A percentile compares a stretch with the other conserved stretches of the same genome.
phyloP scores from a whole-genome alignment of 305 asterid genomes.

The Fraxinus floribunda region DNA sequence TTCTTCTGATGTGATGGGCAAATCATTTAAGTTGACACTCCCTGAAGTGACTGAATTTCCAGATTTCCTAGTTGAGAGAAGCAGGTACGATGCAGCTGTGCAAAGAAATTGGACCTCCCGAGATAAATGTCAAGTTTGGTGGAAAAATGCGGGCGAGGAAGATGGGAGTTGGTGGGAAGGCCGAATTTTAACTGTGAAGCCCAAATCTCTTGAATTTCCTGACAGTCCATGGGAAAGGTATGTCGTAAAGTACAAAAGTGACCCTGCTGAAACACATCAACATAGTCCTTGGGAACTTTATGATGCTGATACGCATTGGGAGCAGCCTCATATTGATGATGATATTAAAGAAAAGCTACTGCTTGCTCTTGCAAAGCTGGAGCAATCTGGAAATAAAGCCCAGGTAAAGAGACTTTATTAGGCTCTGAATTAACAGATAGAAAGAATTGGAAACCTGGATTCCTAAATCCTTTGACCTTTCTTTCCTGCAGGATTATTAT shows the following conservation, averaged over 20 bases:
- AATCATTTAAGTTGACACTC: conserved; percentile 70
- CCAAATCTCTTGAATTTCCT: conserved; percentile 72
- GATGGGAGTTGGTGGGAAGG: conserved; percentile 96
- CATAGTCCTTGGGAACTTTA: conserved; percentile 99
- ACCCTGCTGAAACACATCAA: conserved; percentile 69
- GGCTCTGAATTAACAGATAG: neutral
- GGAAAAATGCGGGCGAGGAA: conserved; percentile 85
- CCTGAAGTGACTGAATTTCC: conserved; percentile 89
- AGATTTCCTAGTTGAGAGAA: conserved; percentile 89
- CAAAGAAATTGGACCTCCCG: conserved; percentile 79
- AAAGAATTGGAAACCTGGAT: conserved; percentile 19
- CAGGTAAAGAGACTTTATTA: conserved; percentile 44
- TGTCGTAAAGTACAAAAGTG: conserved; percentile 77
- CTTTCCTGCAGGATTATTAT: conserved; percentile 69
- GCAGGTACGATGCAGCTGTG: conserved; percentile 76
- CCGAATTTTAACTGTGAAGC: conserved; percentile 62
- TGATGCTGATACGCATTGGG: conserved; percentile 60
- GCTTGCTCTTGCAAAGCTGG: conserved; percentile 58
- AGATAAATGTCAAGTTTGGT: conserved; percentile 92
- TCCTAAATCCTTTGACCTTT: conserved; percentile 8
- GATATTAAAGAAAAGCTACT: conserved; percentile 52
- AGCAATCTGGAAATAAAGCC: conserved; percentile 53
- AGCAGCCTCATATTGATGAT: conserved; percentile 73
- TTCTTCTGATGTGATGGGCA: conserved; percentile 59
- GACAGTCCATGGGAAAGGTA: conserved; percentile 98